Conservation (phyloP, 2,329 filamentous ascomycete genomes). For the Coleophoma crateriformis region DNA sequence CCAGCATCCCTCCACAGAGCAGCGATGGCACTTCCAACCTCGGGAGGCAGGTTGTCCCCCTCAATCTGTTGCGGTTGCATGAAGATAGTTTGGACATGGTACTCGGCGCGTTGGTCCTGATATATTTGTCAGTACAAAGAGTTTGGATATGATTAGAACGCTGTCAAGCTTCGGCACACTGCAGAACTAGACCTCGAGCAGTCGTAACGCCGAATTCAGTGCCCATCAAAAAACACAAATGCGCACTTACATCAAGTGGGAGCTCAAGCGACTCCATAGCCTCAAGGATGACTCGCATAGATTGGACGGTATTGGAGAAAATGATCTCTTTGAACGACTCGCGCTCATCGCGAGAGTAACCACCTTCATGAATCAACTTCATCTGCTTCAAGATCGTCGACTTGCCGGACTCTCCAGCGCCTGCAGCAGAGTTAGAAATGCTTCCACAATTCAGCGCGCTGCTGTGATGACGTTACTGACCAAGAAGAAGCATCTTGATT, state of each 20-base stretch:
- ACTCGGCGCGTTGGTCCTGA: conserved; percentile 37
- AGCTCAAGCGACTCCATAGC: conserved; percentile 86
- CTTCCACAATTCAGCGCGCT: neutral
- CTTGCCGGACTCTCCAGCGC: conserved; percentile 93
- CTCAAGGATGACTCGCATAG: conserved; percentile 85
- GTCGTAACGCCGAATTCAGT: neutral
- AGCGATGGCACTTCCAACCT: conserved; percentile 78
- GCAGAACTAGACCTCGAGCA: neutral
- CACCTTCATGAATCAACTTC: conserved; percentile 99
- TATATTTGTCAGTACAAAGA: neutral
- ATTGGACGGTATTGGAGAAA: conserved; percentile 90
- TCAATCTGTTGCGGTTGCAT: conserved; percentile 56
- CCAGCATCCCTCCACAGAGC: conserved; percentile 78
- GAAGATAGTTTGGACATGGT: conserved; percentile 29
- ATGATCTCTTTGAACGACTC: conserved; percentile 94
- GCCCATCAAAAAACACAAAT: neutral
- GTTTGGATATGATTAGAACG: neutral
- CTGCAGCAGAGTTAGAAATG: conserved; percentile 10
- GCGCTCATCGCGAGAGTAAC: conserved; percentile 94
- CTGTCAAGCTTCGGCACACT: neutral
- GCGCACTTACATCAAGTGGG: conserved; percentile 52
- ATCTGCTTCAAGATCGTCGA: conserved; percentile 94
- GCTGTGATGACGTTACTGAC: conserved; percentile 47
- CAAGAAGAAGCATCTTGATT: conserved; percentile 99
- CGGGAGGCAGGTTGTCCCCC: conserved; percentile 73